Percentiles rank a stretch among this genome's conserved stretches.
Conservation (phyloP, 305 asterid genomes). For the Rubia tinctorum region DNA sequence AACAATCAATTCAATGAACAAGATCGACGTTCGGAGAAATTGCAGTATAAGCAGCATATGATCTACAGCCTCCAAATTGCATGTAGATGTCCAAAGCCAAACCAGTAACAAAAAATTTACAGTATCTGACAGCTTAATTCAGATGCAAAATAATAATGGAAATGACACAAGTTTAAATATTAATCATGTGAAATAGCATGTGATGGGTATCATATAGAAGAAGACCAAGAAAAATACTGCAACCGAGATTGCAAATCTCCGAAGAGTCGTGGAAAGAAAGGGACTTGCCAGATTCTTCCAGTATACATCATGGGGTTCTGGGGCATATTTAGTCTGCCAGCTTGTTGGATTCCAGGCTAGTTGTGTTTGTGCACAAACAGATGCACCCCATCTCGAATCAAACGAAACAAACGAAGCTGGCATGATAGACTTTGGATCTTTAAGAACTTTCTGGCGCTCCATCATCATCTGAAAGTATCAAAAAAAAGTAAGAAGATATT, state of each 20-base stretch:
- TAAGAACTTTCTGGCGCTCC: constrained; percentile 75
- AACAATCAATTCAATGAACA: too few species aligned
- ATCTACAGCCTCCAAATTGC: too few species aligned
- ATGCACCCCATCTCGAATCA: constrained; percentile 94
- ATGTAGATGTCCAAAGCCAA: too few species aligned
- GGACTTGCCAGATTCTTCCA: constrained; percentile 90
- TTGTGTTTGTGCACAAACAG: constrained; percentile 96
- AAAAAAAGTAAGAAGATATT: neutral
- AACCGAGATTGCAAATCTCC: constrained; percentile 62
- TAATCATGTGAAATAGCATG: too few species aligned
- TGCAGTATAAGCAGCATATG: too few species aligned
- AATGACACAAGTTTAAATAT: too few species aligned
- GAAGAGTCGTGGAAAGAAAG: constrained; percentile 70
- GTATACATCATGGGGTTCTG: constrained; percentile 95
- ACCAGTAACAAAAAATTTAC: too few species aligned
- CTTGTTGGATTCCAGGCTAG: constrained; percentile 89
- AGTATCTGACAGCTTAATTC: too few species aligned
- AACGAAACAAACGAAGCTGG: constrained; percentile 95
- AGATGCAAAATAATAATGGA: too few species aligned
- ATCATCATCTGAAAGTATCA: constrained; percentile 48
- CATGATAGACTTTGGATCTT: constrained; percentile 63
- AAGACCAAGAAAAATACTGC: constrained; percentile 80
- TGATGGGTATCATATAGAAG: constrained; percentile 97
- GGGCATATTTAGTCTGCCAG: constrained; percentile 95
- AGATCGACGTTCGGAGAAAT: too few species aligned